A percentile compares a stretch with the other conserved stretches of the same genome.
phyloP scores from a whole-genome alignment of 345 rosid genomes.

The Leavenworthia alabamica region DNA sequence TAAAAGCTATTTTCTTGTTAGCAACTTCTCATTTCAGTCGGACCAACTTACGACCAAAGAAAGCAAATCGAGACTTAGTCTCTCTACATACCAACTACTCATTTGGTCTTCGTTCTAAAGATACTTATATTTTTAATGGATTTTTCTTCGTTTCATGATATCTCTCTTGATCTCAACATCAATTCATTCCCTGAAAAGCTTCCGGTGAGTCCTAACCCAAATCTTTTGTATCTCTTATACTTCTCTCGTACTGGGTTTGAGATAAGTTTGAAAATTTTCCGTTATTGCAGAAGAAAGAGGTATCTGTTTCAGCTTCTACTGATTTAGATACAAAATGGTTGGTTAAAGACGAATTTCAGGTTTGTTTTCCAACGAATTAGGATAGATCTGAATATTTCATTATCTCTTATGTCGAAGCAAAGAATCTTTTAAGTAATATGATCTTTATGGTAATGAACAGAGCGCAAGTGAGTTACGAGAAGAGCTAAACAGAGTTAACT shows the following conservation, averaged over 20 bases:
- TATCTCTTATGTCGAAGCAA: background rate
- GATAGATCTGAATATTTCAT: background rate
- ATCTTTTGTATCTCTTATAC: background rate
- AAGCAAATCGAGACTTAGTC: conserved; percentile 14
- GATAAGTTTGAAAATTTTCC: background rate
- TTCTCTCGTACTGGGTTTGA: background rate
- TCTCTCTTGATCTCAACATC: conserved; percentile 60
- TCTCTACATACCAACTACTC: conserved; percentile 6
- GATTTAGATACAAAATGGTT: conserved; percentile 19
- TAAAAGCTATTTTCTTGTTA: background rate
- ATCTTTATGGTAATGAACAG: conserved; percentile 21
- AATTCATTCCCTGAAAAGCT: conserved; percentile 25
- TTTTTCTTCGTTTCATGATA: conserved; percentile 35
- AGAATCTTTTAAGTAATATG: background rate
- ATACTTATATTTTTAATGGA: conserved; percentile 11
- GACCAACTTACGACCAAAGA: conserved; percentile 26
- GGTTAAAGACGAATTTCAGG: conserved; percentile 31
- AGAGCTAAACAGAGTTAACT: conserved; percentile 42
- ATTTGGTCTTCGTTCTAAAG: background rate
- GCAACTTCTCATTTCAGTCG: conserved; percentile 30
- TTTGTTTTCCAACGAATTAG: conserved; percentile 11
- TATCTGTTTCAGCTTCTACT: conserved; percentile 2
- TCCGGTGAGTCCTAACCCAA: conserved; percentile 38
- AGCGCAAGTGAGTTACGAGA: conserved; percentile 30
- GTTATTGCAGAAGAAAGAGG: conserved; percentile 35